Conservation (phyloP, 495 filamentous ascomycete genomes). For the Hypoxylon cercidicola region DNA sequence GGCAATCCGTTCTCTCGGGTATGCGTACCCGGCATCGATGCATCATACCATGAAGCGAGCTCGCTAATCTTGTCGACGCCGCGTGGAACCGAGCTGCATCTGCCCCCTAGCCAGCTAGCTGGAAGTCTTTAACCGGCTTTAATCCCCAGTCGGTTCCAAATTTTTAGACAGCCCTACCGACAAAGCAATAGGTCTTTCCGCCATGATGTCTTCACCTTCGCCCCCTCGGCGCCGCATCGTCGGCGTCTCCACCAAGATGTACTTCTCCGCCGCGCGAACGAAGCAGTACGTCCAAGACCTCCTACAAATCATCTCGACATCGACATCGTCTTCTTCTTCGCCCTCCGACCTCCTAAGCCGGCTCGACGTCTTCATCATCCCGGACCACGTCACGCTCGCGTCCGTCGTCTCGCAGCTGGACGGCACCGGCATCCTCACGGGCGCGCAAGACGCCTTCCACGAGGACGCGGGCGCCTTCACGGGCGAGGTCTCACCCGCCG, state of each 20-base stretch:
- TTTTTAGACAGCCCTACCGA: too few relatives aligned
- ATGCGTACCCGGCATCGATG: too few relatives aligned
- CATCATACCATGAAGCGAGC: too few relatives aligned
- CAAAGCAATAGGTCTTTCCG: not conserved
- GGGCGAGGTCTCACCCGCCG: slow-evolving; percentile 76
- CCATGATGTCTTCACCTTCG: slow-evolving; percentile 48
- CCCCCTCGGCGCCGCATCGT: slow-evolving; percentile 72
- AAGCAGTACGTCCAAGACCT: slow-evolving; percentile 68
- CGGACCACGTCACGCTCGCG: slow-evolving; percentile 76
- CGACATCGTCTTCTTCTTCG: too few relatives aligned
- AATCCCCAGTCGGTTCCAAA: too few relatives aligned
- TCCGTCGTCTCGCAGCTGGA: slow-evolving; percentile 63
- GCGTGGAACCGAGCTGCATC: too few relatives aligned
- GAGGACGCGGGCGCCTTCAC: slow-evolving; percentile 76
- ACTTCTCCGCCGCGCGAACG: slow-evolving; percentile 76
- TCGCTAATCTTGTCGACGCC: too few relatives aligned
- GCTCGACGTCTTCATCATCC: slow-evolving; percentile 73
- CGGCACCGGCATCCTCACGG: slow-evolving; percentile 65
- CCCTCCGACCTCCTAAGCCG: slow-evolving; percentile 46
- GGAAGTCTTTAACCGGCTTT: too few relatives aligned
- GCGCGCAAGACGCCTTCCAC: slow-evolving; percentile 79
- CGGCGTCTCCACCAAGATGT: slow-evolving; percentile 85
- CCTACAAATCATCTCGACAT: slow-evolving; percentile 56
- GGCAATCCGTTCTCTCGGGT: too few relatives aligned
- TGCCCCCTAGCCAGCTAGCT: too few relatives aligned